Conservation (phyloP, 192 early-diverging fungal genomes). For the Podila epicladia region DNA sequence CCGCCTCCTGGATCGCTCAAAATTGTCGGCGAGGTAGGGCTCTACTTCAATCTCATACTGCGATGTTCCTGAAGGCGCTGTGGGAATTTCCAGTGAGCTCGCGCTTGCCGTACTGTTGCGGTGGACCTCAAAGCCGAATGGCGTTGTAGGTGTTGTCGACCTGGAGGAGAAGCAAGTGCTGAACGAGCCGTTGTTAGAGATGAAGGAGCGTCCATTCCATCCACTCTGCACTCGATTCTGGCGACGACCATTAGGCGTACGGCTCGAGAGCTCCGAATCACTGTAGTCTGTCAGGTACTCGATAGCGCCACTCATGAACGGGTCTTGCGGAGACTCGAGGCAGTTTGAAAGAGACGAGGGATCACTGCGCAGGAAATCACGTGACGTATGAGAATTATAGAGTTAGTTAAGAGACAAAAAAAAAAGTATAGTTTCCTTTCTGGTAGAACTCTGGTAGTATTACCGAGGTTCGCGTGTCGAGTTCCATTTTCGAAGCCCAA, state of each 20-base stretch:
- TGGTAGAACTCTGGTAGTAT: neutral
- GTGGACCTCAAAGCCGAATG: neutral
- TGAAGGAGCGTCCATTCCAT: neutral
- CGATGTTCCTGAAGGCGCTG: neutral
- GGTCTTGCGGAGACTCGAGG: neutral
- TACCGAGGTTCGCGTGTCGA: constrained; percentile 17
- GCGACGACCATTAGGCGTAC: neutral
- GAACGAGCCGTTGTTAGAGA: neutral
- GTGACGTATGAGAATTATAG: neutral
- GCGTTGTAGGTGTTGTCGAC: neutral
- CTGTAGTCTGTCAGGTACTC: constrained; percentile 2
- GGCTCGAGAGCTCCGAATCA: neutral
- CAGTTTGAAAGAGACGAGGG: no score
- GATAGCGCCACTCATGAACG: neutral
- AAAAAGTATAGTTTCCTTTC: no score
- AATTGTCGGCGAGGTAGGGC: neutral
- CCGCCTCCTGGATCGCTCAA: neutral
- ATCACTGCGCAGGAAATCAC: no score
- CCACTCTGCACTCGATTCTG: neutral
- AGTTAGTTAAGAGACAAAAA: neutral
- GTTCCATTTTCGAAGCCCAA: constrained; percentile 2
- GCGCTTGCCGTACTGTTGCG: neutral
- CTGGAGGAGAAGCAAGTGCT: neutral
- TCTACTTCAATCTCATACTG: neutral
- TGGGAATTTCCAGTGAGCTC: neutral